phyloP scores from a whole-genome alignment of 164 flowering plant genomes.

The Cinnamomum micranthum region DNA sequence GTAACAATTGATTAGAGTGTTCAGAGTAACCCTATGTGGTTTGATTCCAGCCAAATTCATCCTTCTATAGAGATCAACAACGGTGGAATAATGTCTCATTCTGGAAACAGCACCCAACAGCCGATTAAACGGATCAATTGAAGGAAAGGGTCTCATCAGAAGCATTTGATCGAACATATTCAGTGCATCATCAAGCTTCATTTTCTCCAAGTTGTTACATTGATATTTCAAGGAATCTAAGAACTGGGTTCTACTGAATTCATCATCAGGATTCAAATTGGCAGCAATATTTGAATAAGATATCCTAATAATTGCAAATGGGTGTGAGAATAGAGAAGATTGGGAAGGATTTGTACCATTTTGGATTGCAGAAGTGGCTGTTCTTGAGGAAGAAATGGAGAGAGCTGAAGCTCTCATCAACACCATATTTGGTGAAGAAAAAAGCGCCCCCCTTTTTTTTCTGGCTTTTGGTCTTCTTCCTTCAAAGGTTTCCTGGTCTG shows the following conservation, averaged over 20 bases:
- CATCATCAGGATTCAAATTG: background rate
- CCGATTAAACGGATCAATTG: conserved; percentile 5
- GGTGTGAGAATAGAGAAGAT: background rate
- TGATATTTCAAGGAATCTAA: background rate
- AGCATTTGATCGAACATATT: background rate
- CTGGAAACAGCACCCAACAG: conserved; percentile 10
- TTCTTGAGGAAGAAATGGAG: background rate
- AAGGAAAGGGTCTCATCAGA: conserved; percentile 10
- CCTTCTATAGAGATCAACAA: conserved; percentile 9
- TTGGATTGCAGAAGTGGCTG: background rate
- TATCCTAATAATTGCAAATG: background rate
- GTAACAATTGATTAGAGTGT: conserved; percentile 16
- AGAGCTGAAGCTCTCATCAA: background rate
- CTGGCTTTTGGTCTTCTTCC: too few species aligned
- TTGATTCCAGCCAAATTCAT: conserved; percentile 8
- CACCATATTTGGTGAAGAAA: too few species aligned
- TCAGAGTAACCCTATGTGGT: conserved; percentile 9
- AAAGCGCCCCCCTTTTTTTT: too few species aligned
- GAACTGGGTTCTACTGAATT: background rate
- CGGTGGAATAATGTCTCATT: conserved; percentile 1
- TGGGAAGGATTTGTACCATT: background rate
- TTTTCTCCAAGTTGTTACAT: background rate
- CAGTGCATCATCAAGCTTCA: background rate
- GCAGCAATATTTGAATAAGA: background rate
- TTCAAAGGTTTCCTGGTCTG: too few species aligned